Conservation (phyloP, 495 filamentous ascomycete genomes). For the Neurospora sp. region DNA sequence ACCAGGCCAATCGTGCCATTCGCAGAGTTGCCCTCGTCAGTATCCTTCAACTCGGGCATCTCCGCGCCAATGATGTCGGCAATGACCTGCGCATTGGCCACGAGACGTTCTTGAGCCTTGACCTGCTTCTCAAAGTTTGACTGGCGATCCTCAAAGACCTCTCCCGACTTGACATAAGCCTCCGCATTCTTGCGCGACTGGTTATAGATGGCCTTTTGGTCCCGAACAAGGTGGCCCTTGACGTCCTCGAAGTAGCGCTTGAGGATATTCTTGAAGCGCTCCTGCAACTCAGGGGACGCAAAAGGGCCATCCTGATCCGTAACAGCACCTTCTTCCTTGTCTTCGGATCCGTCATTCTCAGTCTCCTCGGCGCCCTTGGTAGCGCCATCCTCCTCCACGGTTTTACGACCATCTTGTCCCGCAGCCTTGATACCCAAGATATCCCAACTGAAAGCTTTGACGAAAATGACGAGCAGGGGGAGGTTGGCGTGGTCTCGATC, state of each 20-base stretch:
- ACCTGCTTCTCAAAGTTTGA: slow-evolving; percentile 87
- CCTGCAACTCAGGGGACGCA: slow-evolving; percentile 61
- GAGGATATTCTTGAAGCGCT: slow-evolving; percentile 80
- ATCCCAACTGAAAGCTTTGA: slow-evolving; percentile 95
- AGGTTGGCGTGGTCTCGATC: slow-evolving; percentile 89
- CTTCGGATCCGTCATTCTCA: slow-evolving; percentile 37
- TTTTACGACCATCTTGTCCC: slow-evolving; percentile 65
- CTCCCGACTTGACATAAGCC: slow-evolving; percentile 95
- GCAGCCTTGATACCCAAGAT: slow-evolving; percentile 67
- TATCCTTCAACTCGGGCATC: slow-evolving; percentile 86
- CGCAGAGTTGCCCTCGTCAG: slow-evolving; percentile 53
- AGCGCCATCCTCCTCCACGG: slow-evolving; percentile 73
- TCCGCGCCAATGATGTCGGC: slow-evolving; percentile 83
- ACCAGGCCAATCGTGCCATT: slow-evolving; percentile 83
- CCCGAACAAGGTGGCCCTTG: slow-evolving; percentile 74
- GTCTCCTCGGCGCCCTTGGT: slow-evolving; percentile 40
- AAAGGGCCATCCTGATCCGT: slow-evolving; percentile 57
- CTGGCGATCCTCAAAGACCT: slow-evolving; percentile 97
- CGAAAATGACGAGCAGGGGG: slow-evolving; percentile 83
- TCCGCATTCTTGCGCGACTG: slow-evolving; percentile 93
- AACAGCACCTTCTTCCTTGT: slow-evolving; percentile 36
- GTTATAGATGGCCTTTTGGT: slow-evolving; percentile 72
- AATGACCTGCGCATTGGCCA: slow-evolving; percentile 82
- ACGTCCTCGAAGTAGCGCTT: slow-evolving; percentile 89
- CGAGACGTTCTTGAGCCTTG: slow-evolving; percentile 82